Base-by-base conservation (phyloP, 345 rosid species). In the Lepidium africanum region DNA sequence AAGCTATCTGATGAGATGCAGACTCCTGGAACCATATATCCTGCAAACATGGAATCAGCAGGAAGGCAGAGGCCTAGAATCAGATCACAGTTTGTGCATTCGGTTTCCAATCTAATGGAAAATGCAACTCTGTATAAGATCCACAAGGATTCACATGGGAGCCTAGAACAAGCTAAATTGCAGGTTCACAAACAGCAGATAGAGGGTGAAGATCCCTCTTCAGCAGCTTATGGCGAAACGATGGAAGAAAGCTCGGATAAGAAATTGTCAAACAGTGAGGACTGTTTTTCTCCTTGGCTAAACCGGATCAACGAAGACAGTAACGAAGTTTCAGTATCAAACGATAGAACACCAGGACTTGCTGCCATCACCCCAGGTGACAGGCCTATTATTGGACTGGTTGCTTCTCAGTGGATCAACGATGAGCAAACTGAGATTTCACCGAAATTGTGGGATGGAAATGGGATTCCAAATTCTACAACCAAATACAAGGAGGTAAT, bases 391-490 rank as follows among this genome's bases (percentile, higher is more conserved):
- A 84, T 86, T 40, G 96, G 99, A 41, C 77, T 86, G 80, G 90
- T 89, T 56, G 90, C 96, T 52, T 79, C 97, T 63, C 97, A 91
- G 51, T 89, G 99, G 96, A 84, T 79, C 51, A 93, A 81, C 65
- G 72, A 84, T 32, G 93, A 82, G 27, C 63, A 76, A 65, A 48
- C 83, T 56, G 78, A 81, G 33, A 49, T 79, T 51, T 70, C 84
- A 14, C 94, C 86, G 35, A 95, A 83, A 80, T 84, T 92, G 89
- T 91, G 99, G 97, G 96, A 86, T 80, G 97, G 97, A 39, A 95
- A 95, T 75, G 99, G 99, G 58, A 95, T 91, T 75, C 99, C 99
- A 40, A 91, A 95, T 73, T 84, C 99, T 45, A 95, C 96, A 51
- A 95, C 82, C 61, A 95, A 91, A 72, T 95, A 95, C 80, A 91